Conservation (phyloP, 2,329 filamentous ascomycete species). For the Pseudogymnoascus sp. region DNA sequence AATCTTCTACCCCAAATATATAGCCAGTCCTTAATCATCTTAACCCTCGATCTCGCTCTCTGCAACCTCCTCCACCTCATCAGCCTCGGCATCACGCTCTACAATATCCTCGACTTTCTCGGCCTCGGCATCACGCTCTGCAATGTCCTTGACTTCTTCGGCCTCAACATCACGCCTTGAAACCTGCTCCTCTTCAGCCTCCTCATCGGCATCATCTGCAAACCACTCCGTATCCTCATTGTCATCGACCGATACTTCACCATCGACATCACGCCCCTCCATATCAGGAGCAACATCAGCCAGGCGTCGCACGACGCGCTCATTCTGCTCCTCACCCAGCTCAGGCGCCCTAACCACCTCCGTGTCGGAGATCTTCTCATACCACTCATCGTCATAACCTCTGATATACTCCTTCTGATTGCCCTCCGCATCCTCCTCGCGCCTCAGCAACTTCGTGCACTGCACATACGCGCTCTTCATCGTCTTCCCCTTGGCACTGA, state of each 20-base stretch:
- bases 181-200: not conserved
- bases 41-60: not conserved
- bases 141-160: not conserved
- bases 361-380: conserved; percentile 1
- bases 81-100: not conserved
- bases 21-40: not conserved
- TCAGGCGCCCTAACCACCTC: not conserved
- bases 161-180: not conserved
- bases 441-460: not conserved
- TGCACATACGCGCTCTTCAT: conserved; percentile 1
- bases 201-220: not conserved
- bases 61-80: not conserved
- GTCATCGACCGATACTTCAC: too few species aligned
- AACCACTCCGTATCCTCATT: not conserved
- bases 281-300: not conserved
- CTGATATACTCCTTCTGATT: not conserved
- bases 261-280: not conserved
- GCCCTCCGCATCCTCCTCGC: not conserved
- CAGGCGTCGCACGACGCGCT: not conserved
- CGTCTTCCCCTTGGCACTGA: not conserved
- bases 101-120: not conserved
- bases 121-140: not conserved
- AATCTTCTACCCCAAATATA: not conserved
- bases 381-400: not conserved
- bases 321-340: not conserved